A percentile compares a stretch with the other conserved stretches of the same genome.
Conservation (phyloP, 805 yeast species). For the Starmerella powellii region DNA sequence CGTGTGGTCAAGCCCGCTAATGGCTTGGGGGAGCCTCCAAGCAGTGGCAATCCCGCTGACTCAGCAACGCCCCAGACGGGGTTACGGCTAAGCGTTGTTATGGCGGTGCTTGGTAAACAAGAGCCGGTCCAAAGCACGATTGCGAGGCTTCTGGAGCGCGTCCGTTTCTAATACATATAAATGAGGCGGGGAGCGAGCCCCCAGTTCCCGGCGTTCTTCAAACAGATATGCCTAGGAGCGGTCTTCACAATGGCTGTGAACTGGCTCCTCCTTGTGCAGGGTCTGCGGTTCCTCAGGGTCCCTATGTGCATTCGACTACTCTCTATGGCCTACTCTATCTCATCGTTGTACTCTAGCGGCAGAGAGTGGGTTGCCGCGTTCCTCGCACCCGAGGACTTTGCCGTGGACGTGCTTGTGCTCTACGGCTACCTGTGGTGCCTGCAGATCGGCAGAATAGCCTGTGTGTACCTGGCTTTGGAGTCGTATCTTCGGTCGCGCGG, state of each 20-base stretch:
- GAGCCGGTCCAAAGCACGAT: too few relatives aligned
- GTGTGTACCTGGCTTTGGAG: neutral
- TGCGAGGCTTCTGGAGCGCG: too few relatives aligned
- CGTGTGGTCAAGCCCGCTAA: too few relatives aligned
- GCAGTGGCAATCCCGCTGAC: too few relatives aligned
- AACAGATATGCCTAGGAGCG: neutral
- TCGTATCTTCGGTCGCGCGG: neutral
- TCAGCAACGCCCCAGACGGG: too few relatives aligned
- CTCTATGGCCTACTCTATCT: neutral
- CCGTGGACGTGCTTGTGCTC: constrained; percentile 4
- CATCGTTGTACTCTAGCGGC: neutral
- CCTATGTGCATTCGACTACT: constrained; percentile 1
- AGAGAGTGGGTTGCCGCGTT: constrained; percentile 6
- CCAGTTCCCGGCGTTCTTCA: neutral
- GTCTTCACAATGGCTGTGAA: too few relatives aligned
- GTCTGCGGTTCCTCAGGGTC: neutral
- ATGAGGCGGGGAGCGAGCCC: neutral
- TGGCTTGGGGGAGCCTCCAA: too few relatives aligned
- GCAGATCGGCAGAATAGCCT: constrained; percentile 1
- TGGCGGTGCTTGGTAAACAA: too few relatives aligned
- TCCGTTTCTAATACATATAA: too few relatives aligned
- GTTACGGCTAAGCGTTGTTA: too few relatives aligned
- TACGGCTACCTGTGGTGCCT: neutral
- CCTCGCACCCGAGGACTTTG: constrained; percentile 2
- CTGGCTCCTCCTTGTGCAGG: too few relatives aligned